phyloP scores from a whole-genome alignment of 495 filamentous ascomycete genomes.

The Wilcoxina mikolae region DNA sequence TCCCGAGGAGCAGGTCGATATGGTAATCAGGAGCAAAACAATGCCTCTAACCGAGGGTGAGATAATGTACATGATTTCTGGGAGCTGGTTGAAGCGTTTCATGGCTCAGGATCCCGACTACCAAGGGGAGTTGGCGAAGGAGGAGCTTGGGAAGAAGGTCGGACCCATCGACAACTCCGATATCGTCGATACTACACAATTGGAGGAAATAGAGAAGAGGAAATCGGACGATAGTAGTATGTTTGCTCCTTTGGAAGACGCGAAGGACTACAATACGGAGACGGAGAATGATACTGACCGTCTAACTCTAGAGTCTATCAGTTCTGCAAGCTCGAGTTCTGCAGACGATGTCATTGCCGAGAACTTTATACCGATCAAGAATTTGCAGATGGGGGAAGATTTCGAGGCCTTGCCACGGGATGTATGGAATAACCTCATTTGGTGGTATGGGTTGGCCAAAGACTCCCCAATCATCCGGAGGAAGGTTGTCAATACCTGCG shows the following conservation, averaged over 20 bases:
- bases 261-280: too few species aligned
- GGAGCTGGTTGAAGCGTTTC: slow-evolving; percentile 62
- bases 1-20: slow-evolving; percentile 64
- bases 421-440: slow-evolving; percentile 65
- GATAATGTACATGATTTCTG: slow-evolving; percentile 64
- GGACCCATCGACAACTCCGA: slow-evolving; percentile 83
- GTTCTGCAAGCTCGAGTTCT: slow-evolving; percentile 13
- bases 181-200: slow-evolving; percentile 31
- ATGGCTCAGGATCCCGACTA: slow-evolving; percentile 41
- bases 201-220: slow-evolving; percentile 9
- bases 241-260: neutral
- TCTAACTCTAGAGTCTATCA: slow-evolving; percentile 34
- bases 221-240: neutral
- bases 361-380: slow-evolving; percentile 61
- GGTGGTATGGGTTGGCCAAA: slow-evolving; percentile 64
- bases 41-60: slow-evolving; percentile 48
- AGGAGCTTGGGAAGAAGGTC: slow-evolving; percentile 51
- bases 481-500: slow-evolving; percentile 59
- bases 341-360: slow-evolving; percentile 18
- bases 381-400: slow-evolving; percentile 46
- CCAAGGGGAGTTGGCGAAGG: slow-evolving; percentile 40
- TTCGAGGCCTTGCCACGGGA: slow-evolving; percentile 63
- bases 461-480: slow-evolving; percentile 61
- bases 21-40: slow-evolving; percentile 44
- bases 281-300: neutral